Base-by-base conservation (phyloP, 352 stramenopile genomes). In the Phytophthora crassamura region DNA sequence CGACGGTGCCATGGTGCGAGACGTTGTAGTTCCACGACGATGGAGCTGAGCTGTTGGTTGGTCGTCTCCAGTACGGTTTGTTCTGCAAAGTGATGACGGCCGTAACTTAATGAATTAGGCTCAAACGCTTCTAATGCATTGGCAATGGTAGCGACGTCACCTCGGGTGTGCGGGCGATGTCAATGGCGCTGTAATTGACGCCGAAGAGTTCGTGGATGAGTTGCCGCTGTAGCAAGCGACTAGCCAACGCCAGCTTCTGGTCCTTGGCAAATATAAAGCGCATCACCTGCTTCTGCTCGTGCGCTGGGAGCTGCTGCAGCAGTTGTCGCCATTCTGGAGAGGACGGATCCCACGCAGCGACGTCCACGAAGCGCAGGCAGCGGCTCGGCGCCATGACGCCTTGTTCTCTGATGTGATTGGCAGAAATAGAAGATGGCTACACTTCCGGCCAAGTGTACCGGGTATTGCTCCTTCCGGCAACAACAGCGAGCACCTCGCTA, bases 1-100 rank as follows among this genome's bases (percentile, higher is more conserved):
- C 84, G 36, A 94, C 41, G 2, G 69, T 77, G 18, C 82, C 84
- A 35, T 94, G 82, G 47, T 94, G 86, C 5, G 86, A 94, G 22
- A 91, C 84, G 41, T 93, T 94, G 70, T 85, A 94, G 58, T 94
- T 94, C 84, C 86, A 94, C 14, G 34, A 57, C 28, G 47, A 20
- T 43, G 67, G 53, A 10, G 73, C 32, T 2, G 1, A 9, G 20
- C n/a, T 62, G 0, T 10, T 2, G 14, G n/a, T 47, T 28, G 41
- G 9, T 8, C 69, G 70, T 9, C 49, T 67, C 82, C 79, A 92
- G 35, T 74, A 92, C 11, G 84, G 84, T 61, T 94, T 94, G 43
- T 76, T 75, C 80, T 90, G 52, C 15, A 39, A 58, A 25, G 22
- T 25, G 22, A 3, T 25, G 22, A 25, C 22, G 22, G 4, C n/a